Evolutionary conservation across 805 yeast genomes (phyloP).

Genomic region (Schwanniomyces yamadae): DNA sequence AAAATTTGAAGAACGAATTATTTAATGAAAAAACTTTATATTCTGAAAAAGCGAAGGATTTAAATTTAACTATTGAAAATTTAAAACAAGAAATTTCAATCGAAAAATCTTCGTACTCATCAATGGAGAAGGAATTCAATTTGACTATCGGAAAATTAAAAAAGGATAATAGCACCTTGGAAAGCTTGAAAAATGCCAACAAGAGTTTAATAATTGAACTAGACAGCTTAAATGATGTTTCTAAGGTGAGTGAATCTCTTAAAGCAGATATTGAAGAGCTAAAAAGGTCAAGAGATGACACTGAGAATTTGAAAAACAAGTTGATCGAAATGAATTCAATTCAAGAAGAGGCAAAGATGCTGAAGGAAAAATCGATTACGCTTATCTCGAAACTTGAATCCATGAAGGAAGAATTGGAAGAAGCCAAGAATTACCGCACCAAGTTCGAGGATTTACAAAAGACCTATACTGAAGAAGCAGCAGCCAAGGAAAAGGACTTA

Average conservation of each 20-base stretch:
- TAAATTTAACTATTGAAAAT: slow-evolving; percentile 5
- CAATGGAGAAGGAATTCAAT: slow-evolving; percentile 7
- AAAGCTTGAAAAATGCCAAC: neutral
- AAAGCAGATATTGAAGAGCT: neutral
- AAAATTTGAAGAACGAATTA: neutral
- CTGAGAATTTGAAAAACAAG: neutral
- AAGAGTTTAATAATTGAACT: neutral
- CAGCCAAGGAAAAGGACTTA: neutral
- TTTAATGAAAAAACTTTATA: neutral
- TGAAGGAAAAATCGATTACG: neutral
- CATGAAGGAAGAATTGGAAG: neutral
- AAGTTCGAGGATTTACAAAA: slow-evolving; percentile 1
- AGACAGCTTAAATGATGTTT: neutral
- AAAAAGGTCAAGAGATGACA: neutral
- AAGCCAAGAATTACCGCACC: neutral
- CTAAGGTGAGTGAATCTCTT: neutral
- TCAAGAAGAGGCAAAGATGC: neutral
- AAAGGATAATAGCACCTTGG: slow-evolving; percentile 3
- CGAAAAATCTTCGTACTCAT: neutral
- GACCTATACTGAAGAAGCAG: too few relatives aligned
- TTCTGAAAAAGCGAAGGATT: slow-evolving; percentile 3
- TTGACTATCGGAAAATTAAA: slow-evolving; percentile 1
- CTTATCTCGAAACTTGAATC: neutral
- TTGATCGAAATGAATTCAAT: neutral
- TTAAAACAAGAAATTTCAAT: slow-evolving; percentile 3